Evolutionary conservation across 768 basidiomycete genomes (phyloP), one percentile per base, ranked within the genome.

Genomic region (Naganishia vaughanmartiniae): DNA sequence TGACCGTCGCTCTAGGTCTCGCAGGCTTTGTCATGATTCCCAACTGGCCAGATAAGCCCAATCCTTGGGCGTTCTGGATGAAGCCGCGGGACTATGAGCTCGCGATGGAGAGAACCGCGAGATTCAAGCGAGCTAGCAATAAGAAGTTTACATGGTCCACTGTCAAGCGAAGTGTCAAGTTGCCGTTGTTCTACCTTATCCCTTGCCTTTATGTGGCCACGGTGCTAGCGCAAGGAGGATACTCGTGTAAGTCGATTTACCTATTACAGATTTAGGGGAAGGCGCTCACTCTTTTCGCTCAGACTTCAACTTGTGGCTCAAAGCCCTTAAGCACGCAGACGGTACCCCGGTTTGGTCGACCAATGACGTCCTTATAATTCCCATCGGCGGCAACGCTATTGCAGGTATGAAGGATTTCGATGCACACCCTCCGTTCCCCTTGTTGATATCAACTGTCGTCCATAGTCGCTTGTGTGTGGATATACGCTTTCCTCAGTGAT

Each of bases 221-320:
- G 19, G 74, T 79, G 0, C 73, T 79, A 9, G 75, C 76, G 24
- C 73, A 74, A n/a, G 69, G 66, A 9, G 74, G 74, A 19, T 75
- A 76, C 45, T 67, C 70, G 17, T 75, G 74, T 76, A 36, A 73
- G 74, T 70, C 24, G 24, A 46, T n/a, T 48, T 28, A 5, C 7
- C 54, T 55, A 21, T 34, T 30, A 4, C 14, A 6, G 4, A 19
- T 55, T 5, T 31, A 34, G 26, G 33, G 11, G 7, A 31, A n/a
- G 15, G 17, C 30, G 7, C 30, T 31, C 54, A 55, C 17, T 21
- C 12, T 19, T 34, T 45, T 24, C 19, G 3, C 19, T 2, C 45
- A 76, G 74, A 79, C 74, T 77, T 79, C 73, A 73, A 71, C 51
- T 66, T 79, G 24, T 79, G 73, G 73, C 74, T 79, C 55, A 79